These are phyloP conservation scores for Rhynchospora pubera DNA, from an alignment of 176 grass and related monocot genomes.

Conservation along the genomic window DNA sequence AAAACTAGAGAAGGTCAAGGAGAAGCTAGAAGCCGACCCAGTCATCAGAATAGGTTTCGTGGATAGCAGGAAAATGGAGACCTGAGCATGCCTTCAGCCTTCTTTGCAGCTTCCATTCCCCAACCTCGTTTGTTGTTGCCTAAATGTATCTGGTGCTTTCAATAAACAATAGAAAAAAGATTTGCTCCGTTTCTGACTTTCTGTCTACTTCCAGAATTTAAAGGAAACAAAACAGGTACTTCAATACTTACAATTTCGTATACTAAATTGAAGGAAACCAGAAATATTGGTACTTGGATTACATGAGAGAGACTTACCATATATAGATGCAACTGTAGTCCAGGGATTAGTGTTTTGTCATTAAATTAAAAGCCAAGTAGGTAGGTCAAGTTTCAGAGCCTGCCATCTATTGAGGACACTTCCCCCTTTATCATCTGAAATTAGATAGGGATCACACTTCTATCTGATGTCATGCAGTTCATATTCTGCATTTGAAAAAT, in stretches of 20 bases:
- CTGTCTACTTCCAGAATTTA: too few species aligned
- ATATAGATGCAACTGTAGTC: constrained; percentile 86
- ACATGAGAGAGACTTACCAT: constrained; percentile 81
- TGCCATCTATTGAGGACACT: too few species aligned
- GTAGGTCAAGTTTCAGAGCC: too few species aligned
- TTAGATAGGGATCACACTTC: too few species aligned
- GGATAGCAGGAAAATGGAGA: constrained; percentile 85
- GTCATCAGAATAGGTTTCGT: constrained; percentile 71
- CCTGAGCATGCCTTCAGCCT: constrained; percentile 43
- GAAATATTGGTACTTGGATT: background rate
- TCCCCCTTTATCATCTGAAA: too few species aligned
- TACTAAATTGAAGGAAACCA: background rate
- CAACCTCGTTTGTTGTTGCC: too few species aligned
- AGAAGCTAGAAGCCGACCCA: constrained; percentile 98
- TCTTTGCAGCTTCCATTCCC: constrained; percentile 90
- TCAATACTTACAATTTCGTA: background rate
- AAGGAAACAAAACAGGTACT: background rate
- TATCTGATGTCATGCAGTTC: too few species aligned
- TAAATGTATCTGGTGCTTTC: too few species aligned
- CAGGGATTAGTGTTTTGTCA: constrained; percentile 60
- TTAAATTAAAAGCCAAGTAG: too few species aligned
- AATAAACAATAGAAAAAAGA: too few species aligned
- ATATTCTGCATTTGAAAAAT: too few species aligned
- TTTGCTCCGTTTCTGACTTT: too few species aligned
- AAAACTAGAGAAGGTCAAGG: constrained; percentile 66